Percentiles rank a stretch among this genome's conserved stretches.
phyloP scores from a whole-genome alignment of 2,329 filamentous ascomycete genomes.

The Nannizziopsis barbatae region DNA sequence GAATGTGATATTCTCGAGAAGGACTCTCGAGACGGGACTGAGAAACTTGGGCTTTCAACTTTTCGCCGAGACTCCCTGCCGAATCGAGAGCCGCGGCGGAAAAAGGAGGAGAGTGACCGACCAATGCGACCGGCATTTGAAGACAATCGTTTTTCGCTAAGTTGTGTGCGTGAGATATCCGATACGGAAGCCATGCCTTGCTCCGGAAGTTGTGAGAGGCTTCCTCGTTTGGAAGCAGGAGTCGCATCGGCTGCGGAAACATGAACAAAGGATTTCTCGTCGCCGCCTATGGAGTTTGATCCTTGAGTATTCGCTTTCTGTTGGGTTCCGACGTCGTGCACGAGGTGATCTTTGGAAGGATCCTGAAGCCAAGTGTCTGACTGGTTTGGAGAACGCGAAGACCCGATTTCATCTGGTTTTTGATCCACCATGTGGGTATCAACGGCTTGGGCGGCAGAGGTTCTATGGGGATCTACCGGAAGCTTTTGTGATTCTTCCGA shows the following conservation, averaged over 20 bases:
- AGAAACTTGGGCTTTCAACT: constrained; percentile 42
- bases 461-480: neutral
- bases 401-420: constrained; percentile 1
- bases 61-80: neutral
- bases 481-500: neutral
- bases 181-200: constrained; percentile 2
- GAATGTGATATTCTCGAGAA: constrained; percentile 46
- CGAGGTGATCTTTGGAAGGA: constrained; percentile 29
- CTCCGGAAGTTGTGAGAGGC: constrained; percentile 1
- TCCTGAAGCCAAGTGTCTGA: constrained; percentile 26
- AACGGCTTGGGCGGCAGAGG: neutral
- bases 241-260: neutral
- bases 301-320: neutral
- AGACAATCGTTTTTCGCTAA: constrained; percentile 6
- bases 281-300: neutral
- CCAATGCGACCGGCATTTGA: constrained; percentile 19
- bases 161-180: constrained; percentile 4
- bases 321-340: neutral
- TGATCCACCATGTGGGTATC: neutral
- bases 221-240: neutral
- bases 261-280: constrained; percentile 3
- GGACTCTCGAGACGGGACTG: constrained; percentile 82
- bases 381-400: constrained; percentile 1
- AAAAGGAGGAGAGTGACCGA: constrained; percentile 57
- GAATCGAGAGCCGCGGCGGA: constrained; percentile 49